These are phyloP conservation scores for Pestalotiopsis sp. DNA, from an alignment of 2,329 filamentous ascomycete species.

Conservation along the genomic window DNA sequence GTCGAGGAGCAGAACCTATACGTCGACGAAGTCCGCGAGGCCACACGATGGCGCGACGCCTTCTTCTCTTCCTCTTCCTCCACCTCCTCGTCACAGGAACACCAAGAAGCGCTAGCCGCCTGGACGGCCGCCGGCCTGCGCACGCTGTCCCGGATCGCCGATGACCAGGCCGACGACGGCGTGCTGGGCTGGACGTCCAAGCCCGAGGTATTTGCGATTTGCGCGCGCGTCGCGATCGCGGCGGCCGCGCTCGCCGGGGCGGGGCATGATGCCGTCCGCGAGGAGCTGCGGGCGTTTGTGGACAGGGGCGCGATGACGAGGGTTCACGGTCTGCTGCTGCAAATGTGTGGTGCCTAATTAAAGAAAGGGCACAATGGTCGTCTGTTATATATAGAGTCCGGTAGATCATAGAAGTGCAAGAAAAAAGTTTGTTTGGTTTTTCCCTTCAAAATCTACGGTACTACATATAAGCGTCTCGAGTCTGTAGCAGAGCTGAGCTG, in stretches of 20 bases:
- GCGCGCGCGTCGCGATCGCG: conserved; percentile 47
- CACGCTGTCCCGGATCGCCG: conserved; percentile 37
- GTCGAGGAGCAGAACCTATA: conserved; percentile 96
- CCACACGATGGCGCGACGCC: conserved; percentile 66
- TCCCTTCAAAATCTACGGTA: background rate
- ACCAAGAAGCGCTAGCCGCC: conserved; percentile 25
- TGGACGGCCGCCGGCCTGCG: conserved; percentile 58
- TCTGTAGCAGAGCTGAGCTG: too few species aligned
- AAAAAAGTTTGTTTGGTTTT: background rate
- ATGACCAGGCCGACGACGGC: conserved; percentile 50
- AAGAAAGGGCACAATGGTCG: too few species aligned
- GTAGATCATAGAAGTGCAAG: background rate
- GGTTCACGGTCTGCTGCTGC: conserved; percentile 30
- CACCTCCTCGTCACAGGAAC: background rate
- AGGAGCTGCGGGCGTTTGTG: conserved; percentile 26
- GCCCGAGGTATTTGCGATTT: conserved; percentile 67
- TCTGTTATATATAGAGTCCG: background rate
- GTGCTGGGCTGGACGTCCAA: conserved; percentile 75
- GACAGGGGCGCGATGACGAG: conserved; percentile 20
- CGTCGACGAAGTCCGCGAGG: conserved; percentile 78
- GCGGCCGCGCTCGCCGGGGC: conserved; percentile 36
- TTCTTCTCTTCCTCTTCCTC: conserved; percentile 30
- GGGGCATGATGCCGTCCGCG: conserved; percentile 15
- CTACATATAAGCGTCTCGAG: too few species aligned
- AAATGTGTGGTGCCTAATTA: conserved; percentile 22